Percentiles rank a stretch among this genome's conserved stretches.
Evolutionary conservation across 176 grass and related monocot species (phyloP).

Genomic region (Hsuehochloa calcarea): DNA sequence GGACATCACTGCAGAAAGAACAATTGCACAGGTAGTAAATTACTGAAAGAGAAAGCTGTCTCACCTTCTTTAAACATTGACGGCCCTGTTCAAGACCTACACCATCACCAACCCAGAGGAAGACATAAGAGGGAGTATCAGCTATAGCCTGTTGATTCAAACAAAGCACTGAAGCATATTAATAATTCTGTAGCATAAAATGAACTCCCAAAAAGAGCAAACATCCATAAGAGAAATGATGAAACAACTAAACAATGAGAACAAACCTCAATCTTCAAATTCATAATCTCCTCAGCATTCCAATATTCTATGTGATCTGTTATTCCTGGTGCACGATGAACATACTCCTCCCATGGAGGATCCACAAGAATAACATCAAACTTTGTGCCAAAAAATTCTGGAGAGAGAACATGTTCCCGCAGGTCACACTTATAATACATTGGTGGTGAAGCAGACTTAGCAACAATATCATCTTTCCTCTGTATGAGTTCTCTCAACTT

Average conservation of each 20-base stretch:
- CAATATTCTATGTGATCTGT: constrained; percentile 93
- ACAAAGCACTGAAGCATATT: constrained; percentile 6
- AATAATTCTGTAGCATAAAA: constrained; percentile 29
- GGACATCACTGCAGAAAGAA: background rate
- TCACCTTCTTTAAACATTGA: constrained; percentile 94
- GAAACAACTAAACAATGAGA: constrained; percentile 27
- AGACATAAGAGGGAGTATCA: constrained; percentile 94
- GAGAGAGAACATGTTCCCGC: constrained; percentile 68
- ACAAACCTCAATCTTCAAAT: constrained; percentile 92
- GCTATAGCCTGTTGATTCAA: constrained; percentile 77
- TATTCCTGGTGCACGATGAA: constrained; percentile 84
- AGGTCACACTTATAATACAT: constrained; percentile 94
- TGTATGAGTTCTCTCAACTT: constrained; percentile 97
- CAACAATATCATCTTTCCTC: constrained; percentile 96
- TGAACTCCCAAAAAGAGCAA: background rate
- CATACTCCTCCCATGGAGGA: constrained; percentile 98
- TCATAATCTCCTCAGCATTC: constrained; percentile 86
- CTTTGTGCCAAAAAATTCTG: constrained; percentile 95
- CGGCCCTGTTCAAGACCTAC: constrained; percentile 92
- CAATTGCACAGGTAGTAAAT: constrained; percentile 19
- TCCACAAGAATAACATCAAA: constrained; percentile 99
- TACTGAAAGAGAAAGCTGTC: background rate
- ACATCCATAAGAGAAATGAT: background rate
- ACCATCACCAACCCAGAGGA: constrained; percentile 96
- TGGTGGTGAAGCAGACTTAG: constrained; percentile 67